Conservation (phyloP, 768 basidiomycete species). For the Macrolepiota fuliginosa region DNA sequence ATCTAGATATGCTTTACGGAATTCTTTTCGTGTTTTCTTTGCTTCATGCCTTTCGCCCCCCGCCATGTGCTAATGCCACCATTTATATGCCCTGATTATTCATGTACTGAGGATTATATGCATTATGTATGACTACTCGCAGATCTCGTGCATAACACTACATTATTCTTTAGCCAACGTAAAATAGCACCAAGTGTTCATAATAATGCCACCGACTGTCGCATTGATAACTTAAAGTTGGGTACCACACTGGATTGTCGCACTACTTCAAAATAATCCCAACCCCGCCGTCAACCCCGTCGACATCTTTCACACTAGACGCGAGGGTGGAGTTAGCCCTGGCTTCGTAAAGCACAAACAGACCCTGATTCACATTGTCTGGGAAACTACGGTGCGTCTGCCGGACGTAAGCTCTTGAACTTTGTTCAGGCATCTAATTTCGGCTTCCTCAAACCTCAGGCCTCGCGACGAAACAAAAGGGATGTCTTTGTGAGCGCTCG, state of each 20-base stretch:
- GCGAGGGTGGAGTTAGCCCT: not conserved
- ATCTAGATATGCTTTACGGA: not conserved
- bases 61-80: not conserved
- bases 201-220: not conserved
- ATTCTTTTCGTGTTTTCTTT: not conserved
- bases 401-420: not conserved
- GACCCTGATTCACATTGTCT: slow-evolving; percentile 7
- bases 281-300: not conserved
- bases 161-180: not conserved
- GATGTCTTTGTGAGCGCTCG: not conserved
- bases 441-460: not conserved
- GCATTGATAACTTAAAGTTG: not conserved
- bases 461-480: not conserved
- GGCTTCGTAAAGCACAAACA: not conserved
- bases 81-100: not conserved
- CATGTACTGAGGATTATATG: not conserved
- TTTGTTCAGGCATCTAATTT: not conserved
- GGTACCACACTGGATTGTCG: not conserved
- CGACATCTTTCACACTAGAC: not conserved
- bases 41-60: not conserved
- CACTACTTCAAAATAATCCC: not conserved
- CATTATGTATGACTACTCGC: not conserved
- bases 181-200: not conserved
- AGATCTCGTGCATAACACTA: not conserved
- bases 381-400: not conserved